Conservation (phyloP, 129 eudicot species). For the Pseudognaphalium luteoalbum region DNA sequence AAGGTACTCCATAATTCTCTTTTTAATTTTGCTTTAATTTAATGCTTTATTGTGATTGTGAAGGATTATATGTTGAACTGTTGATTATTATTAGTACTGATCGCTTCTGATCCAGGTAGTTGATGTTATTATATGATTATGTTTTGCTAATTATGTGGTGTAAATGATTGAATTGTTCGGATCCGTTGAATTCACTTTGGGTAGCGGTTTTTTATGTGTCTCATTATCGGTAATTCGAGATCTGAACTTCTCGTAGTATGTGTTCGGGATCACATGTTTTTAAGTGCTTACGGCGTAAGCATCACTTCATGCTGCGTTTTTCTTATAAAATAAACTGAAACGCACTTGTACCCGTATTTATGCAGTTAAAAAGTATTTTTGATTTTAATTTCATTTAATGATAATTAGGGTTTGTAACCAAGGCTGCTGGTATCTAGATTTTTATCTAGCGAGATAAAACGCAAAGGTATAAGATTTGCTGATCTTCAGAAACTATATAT, state of each 20-base stretch:
- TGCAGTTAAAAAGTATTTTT: too few species aligned
- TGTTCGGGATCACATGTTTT: neutral
- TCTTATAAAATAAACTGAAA: too few species aligned
- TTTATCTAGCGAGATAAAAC: too few species aligned
- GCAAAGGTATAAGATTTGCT: neutral
- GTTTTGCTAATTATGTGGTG: neutral
- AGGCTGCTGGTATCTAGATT: too few species aligned
- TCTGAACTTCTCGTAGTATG: neutral
- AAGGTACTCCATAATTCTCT: conserved; percentile 24
- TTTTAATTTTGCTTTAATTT: neutral
- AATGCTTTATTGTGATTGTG: neutral
- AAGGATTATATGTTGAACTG: too few species aligned
- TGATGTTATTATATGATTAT: neutral
- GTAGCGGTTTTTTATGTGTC: neutral
- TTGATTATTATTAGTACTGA: too few species aligned
- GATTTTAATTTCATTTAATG: too few species aligned
- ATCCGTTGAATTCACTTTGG: neutral
- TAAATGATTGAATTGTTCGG: conserved; percentile 15
- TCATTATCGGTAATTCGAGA: neutral
- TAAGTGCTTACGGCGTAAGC: neutral
- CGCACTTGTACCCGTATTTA: too few species aligned
- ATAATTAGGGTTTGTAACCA: too few species aligned
- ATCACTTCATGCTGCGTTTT: too few species aligned
- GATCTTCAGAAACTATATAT: neutral
- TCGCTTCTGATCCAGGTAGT: neutral